These are phyloP conservation scores for Atalantia buxifolia DNA, from an alignment of 345 rosid species.

Conservation along the genomic window DNA sequence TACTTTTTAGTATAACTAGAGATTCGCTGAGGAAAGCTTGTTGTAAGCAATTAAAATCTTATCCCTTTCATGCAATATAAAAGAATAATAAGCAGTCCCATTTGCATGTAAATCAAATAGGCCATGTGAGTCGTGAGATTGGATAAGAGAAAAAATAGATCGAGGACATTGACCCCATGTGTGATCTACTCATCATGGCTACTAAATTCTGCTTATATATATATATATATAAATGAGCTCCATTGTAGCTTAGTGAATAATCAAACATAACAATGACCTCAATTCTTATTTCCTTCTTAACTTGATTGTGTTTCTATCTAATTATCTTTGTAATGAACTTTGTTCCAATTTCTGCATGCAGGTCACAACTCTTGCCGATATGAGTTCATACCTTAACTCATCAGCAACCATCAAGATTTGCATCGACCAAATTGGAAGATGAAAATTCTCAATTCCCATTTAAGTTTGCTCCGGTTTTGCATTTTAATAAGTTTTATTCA, in stretches of 20 bases:
- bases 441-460: not conserved
- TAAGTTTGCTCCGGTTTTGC: not conserved
- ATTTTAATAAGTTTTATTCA: not conserved
- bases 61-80: not conserved
- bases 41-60: not conserved
- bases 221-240: too few relatives aligned
- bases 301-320: not conserved
- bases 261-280: not conserved
- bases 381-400: slow-evolving; percentile 29
- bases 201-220: not conserved
- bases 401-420: not conserved
- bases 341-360: slow-evolving; percentile 21
- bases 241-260: not conserved
- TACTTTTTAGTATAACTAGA: not conserved
- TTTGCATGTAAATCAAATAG: slow-evolving; percentile 12
- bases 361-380: slow-evolving; percentile 43
- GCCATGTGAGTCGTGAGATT: slow-evolving; percentile 4
- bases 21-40: not conserved
- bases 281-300: not conserved
- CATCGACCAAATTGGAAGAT: not conserved
- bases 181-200: not conserved
- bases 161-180: not conserved
- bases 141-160: not conserved
- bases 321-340: not conserved
- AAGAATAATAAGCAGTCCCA: slow-evolving; percentile 1